Evolutionary conservation across 345 rosid species (phyloP), one percentile per base, ranked within the genome.

Genomic region (Salix viminalis): DNA sequence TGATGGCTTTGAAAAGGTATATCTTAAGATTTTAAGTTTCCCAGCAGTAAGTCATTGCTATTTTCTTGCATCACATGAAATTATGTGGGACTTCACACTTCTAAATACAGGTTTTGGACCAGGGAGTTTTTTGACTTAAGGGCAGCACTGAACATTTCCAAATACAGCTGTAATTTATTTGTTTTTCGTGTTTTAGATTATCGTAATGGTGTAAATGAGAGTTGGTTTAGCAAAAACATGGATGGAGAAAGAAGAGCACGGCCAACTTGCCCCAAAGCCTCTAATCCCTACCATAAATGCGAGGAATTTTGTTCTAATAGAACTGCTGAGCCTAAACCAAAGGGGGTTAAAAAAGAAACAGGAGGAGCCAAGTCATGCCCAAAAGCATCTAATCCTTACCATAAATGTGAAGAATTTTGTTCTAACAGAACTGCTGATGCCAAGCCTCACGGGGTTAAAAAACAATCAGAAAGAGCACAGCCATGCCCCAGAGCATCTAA

Each of bases 281-380:
- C 89, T 70, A 90, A 90, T 72, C 90, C 91, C 73, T 90, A 42
- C 81, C 92, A 87, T 80, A 85, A 86, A 69, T 88, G 91, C 78
- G 77, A 78, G 75, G 87, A 83, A 69, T 72, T 77, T 74, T 90
- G 94, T 85, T 36, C 71, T 75, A 69, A 83, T 80, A 81, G 73
- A 79, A 77, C 42, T 58, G 69, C 83, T 14, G 77, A 73, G 64
- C 82, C 81, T 39, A 52, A 71, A 65, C 65, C 75, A 56, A 73
- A 7, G 70, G 83, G 77, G 70, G 67, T 54, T 54, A 54, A 54
- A 54, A 54, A 54, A 9, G 61, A 54, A 54, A 7, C 61, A 78
- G 83, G 85, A 77, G 84, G 70, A 81, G 77, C 83, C 30, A 42
- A 85, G 67, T 71, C 84, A 39, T 85, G 87, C n/a, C 73, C 88